Base-by-base conservation (phyloP, 371 early-diverging fungal genomes). In the Mucor indicus region DNA sequence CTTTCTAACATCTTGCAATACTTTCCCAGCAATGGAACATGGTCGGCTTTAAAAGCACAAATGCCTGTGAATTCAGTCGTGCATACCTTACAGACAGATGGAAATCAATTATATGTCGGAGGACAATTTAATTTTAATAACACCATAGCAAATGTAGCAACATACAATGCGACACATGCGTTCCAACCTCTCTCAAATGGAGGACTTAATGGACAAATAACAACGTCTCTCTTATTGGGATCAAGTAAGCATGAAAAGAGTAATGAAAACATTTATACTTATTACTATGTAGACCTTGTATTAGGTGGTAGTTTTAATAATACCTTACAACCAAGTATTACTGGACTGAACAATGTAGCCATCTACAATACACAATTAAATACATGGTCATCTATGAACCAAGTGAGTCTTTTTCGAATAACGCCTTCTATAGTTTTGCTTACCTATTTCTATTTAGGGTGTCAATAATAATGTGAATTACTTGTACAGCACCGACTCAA, bases 1-100 rank as follows among this genome's bases (percentile, higher is more conserved):
- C 45, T 75, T 3, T 48, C 58, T 1, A 67, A 72, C 20, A 54
- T 75, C 16, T 44, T 75, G 16, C 62, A 60, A n/a, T 75, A 62
- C 39, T 45, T 33, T 24, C 67, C 69, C 4, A 36, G 25, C 4
- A 69, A 70, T 35, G 57, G 52, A 17, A 55, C 67, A 4, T 61
- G 55, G 41, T 27, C 57, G 12, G 57, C 62, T 20, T 29, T 48
- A 24, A 53, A 56, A 62, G 67, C 71, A 23, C 75, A 75, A 60
- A 33, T 75, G 10, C 27, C 57, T 10, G 13, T 30, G 9, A 55
- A 60, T 4, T 55, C 75, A 2, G 49, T 48, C 8, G 67, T 75
- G 0, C 50, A 33, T n/a, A 43, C 59, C 0, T 55, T 75, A 22
- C 60, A 68, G 27, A 55, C 60, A 13, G 69, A 55, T 1, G 30